Base-by-base conservation (phyloP, 2,329 filamentous ascomycete species). In the Colletotrichum paranaense region DNA sequence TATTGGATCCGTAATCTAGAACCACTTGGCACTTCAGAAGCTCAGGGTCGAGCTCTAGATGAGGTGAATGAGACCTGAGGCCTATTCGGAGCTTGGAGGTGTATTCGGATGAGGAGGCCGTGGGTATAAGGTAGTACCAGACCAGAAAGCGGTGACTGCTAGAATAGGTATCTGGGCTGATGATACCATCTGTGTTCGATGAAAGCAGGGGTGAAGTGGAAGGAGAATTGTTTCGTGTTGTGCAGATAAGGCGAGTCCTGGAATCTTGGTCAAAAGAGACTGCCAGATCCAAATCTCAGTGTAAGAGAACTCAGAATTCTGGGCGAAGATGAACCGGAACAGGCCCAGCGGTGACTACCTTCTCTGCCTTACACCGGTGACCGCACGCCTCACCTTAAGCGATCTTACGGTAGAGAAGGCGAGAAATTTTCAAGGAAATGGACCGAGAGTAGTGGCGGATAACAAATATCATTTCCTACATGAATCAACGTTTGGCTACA, bases 321-420 rank as follows among this genome's bases (percentile, higher is more conserved):
- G 32, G 62, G 32, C 62, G 52, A 56, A 42, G 7, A 57, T 65
- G 12, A 65, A 56, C 35, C 62, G 52, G 52, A 28, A 65, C 32
- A 58, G 63, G 38, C 5, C 38, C 38, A 42, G 38, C 6, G 0
- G 38, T 42, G 6, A 42, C 38, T 42, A 19, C 38, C 38, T 19
- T 42, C 5, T 5, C 5, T 42, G 38, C 38, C 38, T 42, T 42
- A 42, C 38, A 42, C 38, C 38, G 6, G 9, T 42, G 38, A 19
- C 38, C 14, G 14, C 38, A 19, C 16, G 38, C 38, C 38, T 16
- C 16, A 42, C 38, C 38, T 42, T 1, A 6, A 35, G 32, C 1
- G 32, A 35, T 14, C 38, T 42, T 42, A 5, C 32, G 11, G 32
- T 35, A 35, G 2, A 42, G 38, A 42, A 46, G 19, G 28, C 2